These are phyloP conservation scores for Leptomonas pyrrhocoris DNA, from an alignment of 208 protist genomes.

Conservation along the genomic window DNA sequence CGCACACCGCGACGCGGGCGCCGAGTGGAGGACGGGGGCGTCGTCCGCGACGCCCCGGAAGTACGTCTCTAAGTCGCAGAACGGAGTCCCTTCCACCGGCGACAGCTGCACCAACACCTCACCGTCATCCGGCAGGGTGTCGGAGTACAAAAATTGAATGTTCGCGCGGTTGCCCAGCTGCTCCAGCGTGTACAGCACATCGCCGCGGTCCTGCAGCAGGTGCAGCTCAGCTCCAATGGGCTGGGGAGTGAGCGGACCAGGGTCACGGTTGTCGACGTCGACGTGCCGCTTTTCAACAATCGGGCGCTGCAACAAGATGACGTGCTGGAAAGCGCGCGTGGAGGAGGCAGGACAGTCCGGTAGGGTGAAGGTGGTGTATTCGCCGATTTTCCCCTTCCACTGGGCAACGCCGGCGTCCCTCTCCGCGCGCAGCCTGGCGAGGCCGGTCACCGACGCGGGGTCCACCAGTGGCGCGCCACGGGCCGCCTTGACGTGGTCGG, in stretches of 20 bases:
- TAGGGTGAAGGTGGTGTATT: conserved; percentile 54
- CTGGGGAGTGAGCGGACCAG: conserved; percentile 39
- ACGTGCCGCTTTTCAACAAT: conserved; percentile 47
- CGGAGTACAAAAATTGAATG: conserved; percentile 56
- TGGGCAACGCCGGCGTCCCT: conserved; percentile 38
- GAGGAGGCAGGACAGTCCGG: conserved; percentile 4
- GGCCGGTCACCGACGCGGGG: conserved; percentile 28
- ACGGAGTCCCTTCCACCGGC: conserved; percentile 75
- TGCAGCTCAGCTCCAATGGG: conserved; percentile 72
- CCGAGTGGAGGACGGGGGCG: conserved; percentile 1
- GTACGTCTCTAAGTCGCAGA: conserved; percentile 67
- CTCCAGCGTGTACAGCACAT: conserved; percentile 57
- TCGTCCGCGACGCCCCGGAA: conserved; percentile 28
- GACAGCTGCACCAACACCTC: conserved; percentile 76
- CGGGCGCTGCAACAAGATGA: conserved; percentile 56
- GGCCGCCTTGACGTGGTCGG: background rate
- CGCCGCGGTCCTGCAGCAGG: conserved; percentile 66
- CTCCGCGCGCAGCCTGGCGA: conserved; percentile 42
- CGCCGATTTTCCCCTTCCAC: conserved; percentile 55
- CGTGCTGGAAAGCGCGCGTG: conserved; percentile 40
- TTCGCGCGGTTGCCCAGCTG: conserved; percentile 49
- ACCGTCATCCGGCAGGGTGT: conserved; percentile 77
- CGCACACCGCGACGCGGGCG: conserved; percentile 34
- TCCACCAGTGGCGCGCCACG: background rate
- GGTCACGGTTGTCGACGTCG: conserved; percentile 45